Evolutionary conservation across 345 rosid genomes (phyloP).

Genomic region (Rhizophora apiculata): DNA sequence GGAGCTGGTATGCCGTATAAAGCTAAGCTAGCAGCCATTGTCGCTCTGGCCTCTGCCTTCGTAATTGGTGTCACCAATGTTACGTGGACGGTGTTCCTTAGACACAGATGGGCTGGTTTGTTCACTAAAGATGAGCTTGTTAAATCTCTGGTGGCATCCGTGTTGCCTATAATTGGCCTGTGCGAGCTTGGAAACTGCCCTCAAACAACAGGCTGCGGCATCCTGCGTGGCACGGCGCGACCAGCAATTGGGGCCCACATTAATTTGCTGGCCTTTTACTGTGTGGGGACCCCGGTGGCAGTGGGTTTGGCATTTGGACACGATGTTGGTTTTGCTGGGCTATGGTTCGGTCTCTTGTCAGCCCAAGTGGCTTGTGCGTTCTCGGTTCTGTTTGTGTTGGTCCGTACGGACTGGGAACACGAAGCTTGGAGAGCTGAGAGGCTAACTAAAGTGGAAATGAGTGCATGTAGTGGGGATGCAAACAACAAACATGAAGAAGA

Average conservation of each 20-base stretch:
- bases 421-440: conserved; percentile 74
- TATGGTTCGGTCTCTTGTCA: conserved; percentile 83
- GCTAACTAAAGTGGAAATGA: conserved; percentile 45
- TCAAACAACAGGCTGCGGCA: conserved; percentile 94
- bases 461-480: conserved; percentile 13
- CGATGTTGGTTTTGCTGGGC: conserved; percentile 75
- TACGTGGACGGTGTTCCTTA: conserved; percentile 67
- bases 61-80: conserved; percentile 70
- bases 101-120: conserved; percentile 70
- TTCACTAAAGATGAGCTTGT: conserved; percentile 65
- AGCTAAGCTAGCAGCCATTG: conserved; percentile 78
- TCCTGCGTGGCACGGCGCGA: conserved; percentile 84
- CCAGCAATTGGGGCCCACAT: conserved; percentile 78
- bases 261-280: conserved; percentile 82
- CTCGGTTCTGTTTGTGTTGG: conserved; percentile 61
- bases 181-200: conserved; percentile 97
- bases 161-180: conserved; percentile 80
- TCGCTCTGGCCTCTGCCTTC: conserved; percentile 80
- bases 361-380: conserved; percentile 84
- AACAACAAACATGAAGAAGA: conserved; percentile 10
- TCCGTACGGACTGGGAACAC: conserved; percentile 75
- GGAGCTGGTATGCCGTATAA: conserved; percentile 89
- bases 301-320: conserved; percentile 80
- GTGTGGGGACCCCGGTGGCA: conserved; percentile 91
- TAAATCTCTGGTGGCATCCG: conserved; percentile 65